A percentile compares a stretch with the other conserved stretches of the same genome.
These are phyloP conservation scores for Biancaea sappan DNA, from an alignment of 306 rosid genomes.

Conservation along the genomic window DNA sequence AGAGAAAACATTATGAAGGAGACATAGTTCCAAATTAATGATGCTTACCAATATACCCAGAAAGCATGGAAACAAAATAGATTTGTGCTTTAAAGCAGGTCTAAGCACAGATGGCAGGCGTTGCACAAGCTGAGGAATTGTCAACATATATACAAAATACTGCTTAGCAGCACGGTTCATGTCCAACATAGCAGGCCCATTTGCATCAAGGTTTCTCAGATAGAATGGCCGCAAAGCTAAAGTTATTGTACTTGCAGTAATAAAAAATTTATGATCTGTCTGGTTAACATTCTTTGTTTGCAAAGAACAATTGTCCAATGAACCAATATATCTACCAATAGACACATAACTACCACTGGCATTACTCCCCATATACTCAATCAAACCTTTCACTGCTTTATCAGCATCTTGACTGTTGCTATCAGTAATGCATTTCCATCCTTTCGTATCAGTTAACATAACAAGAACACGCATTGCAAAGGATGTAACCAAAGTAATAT, in stretches of 20 bases:
- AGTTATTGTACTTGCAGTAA: slow-evolving; percentile 86
- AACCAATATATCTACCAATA: slow-evolving; percentile 65
- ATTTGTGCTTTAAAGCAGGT: slow-evolving; percentile 88
- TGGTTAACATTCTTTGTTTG: slow-evolving; percentile 36
- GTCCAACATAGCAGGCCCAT: slow-evolving; percentile 46
- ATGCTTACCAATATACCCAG: slow-evolving; percentile 76
- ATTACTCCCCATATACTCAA: slow-evolving; percentile 58
- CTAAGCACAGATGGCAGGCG: slow-evolving; percentile 73
- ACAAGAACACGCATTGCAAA: slow-evolving; percentile 82
- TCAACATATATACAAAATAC: slow-evolving; percentile 58
- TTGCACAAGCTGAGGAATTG: slow-evolving; percentile 81
- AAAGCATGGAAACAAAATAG: slow-evolving; percentile 79
- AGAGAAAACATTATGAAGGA: slow-evolving; percentile 15
- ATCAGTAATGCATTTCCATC: slow-evolving; percentile 71
- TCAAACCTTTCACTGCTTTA: slow-evolving; percentile 64
- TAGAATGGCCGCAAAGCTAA: slow-evolving; percentile 83
- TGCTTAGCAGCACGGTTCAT: slow-evolving; percentile 61
- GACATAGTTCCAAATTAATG: slow-evolving; percentile 38
- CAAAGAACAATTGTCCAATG: slow-evolving; percentile 54
- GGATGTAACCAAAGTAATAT: slow-evolving; percentile 56
- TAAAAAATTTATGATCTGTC: slow-evolving; percentile 65
- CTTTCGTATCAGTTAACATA: slow-evolving; percentile 75
- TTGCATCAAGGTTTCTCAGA: slow-evolving; percentile 45
- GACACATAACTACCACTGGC: slow-evolving; percentile 72
- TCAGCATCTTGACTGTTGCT: slow-evolving; percentile 51